Evolutionary conservation across 192 early-diverging fungal genomes (phyloP).

Genomic region (Coemansia sp.): DNA sequence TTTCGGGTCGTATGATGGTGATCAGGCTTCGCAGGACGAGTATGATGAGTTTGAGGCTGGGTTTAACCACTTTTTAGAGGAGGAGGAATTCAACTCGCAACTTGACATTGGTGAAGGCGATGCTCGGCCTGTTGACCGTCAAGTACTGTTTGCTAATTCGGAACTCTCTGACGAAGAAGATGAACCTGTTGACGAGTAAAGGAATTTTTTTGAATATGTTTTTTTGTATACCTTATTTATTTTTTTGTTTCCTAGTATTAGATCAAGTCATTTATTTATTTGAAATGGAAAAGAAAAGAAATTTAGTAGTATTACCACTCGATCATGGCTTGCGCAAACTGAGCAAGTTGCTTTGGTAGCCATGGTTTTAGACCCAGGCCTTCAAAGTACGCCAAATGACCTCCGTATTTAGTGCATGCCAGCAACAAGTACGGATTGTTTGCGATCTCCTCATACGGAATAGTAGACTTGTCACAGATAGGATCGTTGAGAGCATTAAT

Average conservation of each 20-base stretch:
- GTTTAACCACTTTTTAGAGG: conserved; percentile 53
- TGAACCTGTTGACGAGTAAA: not conserved
- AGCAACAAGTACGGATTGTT: conserved; percentile 80
- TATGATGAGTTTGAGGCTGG: conserved; percentile 53
- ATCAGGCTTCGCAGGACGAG: conserved; percentile 18
- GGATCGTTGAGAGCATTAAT: conserved; percentile 89
- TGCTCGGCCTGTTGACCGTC: conserved; percentile 38
- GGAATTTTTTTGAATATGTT: not conserved
- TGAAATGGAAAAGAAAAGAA: not conserved
- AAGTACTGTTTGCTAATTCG: conserved; percentile 49
- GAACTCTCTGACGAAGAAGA: conserved; percentile 48
- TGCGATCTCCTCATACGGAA: conserved; percentile 72
- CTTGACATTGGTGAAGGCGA: conserved; percentile 25
- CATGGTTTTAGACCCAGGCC: conserved; percentile 48
- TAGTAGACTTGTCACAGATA: conserved; percentile 64
- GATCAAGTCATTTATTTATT: not conserved
- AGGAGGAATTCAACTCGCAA: conserved; percentile 22
- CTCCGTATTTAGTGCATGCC: conserved; percentile 78
- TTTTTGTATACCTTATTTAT: not conserved
- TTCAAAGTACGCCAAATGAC: conserved; percentile 84
- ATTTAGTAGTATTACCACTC: conserved; percentile 18
- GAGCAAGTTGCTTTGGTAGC: conserved; percentile 62
- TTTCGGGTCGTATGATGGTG: conserved; percentile 18
- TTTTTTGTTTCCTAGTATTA: not conserved
- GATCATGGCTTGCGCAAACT: conserved; percentile 56